A percentile compares a stretch with the other conserved stretches of the same genome.
These are phyloP conservation scores for Microdochium paspali DNA, from an alignment of 2,329 filamentous ascomycete genomes.

Conservation along the genomic window DNA sequence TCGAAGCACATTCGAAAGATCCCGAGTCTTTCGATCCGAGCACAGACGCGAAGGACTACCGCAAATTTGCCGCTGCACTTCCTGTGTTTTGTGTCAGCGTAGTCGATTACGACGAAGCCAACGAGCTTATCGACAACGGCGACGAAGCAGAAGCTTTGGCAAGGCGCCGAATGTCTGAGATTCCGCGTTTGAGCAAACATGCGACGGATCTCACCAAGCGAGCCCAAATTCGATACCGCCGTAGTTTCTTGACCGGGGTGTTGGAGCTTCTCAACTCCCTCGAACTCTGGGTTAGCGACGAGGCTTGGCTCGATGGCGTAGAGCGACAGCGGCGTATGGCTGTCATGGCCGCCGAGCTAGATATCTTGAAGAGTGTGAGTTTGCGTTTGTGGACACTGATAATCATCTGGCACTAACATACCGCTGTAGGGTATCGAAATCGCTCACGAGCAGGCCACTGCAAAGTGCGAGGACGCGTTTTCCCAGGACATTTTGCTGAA, in stretches of 20 bases:
- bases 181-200: not conserved
- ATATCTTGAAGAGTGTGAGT: not conserved
- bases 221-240: not conserved
- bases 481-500: conserved; percentile 2
- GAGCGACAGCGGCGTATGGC: not conserved
- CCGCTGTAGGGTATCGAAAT: conserved; percentile 2
- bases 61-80: not conserved
- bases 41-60: not conserved
- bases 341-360: not conserved
- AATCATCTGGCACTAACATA: not conserved
- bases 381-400: not conserved
- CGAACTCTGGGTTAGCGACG: not conserved
- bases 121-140: not conserved
- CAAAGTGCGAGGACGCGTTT: conserved; percentile 1
- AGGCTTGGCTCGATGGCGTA: not conserved
- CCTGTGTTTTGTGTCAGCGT: not conserved
- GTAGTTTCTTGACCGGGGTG: not conserved
- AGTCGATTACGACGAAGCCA: not conserved
- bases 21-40: not conserved
- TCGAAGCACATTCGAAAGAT: not conserved
- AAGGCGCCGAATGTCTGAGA: not conserved
- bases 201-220: not conserved
- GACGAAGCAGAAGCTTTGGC: not conserved
- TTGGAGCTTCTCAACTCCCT: not conserved
- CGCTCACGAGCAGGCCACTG: not conserved